A percentile compares a stretch with the other conserved stretches of the same genome.
Evolutionary conservation across 345 rosid species (phyloP).

Genomic region (Arabidopsis thaliana): TAIR10.1 NC_003075.7:13550501-13551000

Average conservation of each 20-base stretch:
- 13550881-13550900: not conserved
- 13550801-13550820: not conserved
- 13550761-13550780: no score
- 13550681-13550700: not conserved
- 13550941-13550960: constrained; percentile 1
- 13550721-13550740: constrained; percentile 17
- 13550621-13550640: constrained; percentile 41
- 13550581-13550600: constrained; percentile 35
- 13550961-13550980: not conserved
- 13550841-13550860: not conserved
- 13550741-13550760: not conserved
- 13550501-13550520: constrained; percentile 13
- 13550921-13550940: not conserved
- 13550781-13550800: no score
- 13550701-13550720: constrained; percentile 4
- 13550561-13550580: constrained; percentile 34
- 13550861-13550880: not conserved
- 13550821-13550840: not conserved
- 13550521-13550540: constrained; percentile 44
- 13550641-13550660: constrained; percentile 44
- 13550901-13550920: not conserved
- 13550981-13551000: not conserved
- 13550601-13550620: constrained; percentile 55
- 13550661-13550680: constrained; percentile 23
- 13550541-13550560: constrained; percentile 44